Evolutionary conservation across 1,284 basidiomycete genomes (phyloP).

Genomic region (Heterobasidion occidentale): DNA sequence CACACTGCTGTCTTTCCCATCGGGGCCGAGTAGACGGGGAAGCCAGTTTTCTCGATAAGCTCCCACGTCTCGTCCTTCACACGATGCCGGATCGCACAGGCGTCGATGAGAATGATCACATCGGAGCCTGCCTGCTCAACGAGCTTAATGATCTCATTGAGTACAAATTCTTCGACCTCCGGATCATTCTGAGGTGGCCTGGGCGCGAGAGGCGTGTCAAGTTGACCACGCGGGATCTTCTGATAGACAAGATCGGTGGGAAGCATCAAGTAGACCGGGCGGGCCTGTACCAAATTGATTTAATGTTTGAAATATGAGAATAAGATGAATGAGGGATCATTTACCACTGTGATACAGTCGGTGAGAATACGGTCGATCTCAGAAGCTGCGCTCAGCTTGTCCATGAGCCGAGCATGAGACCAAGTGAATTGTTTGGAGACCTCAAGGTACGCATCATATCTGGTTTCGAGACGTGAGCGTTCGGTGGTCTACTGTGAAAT

Average conservation of each 20-base stretch:
- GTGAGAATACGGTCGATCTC: slow-evolving; percentile 80
- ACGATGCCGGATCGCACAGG: slow-evolving; percentile 79
- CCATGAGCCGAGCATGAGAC: slow-evolving; percentile 56
- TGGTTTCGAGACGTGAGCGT: slow-evolving; percentile 13
- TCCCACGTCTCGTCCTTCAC: slow-evolving; percentile 63
- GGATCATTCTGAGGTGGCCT: slow-evolving; percentile 44
- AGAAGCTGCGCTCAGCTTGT: slow-evolving; percentile 45
- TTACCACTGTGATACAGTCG: slow-evolving; percentile 60
- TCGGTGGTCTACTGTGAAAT: neutral
- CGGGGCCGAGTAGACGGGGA: slow-evolving; percentile 75
- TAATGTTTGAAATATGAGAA: neutral
- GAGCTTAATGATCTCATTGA: slow-evolving; percentile 62
- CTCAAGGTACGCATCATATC: slow-evolving; percentile 72
- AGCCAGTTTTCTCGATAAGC: slow-evolving; percentile 63
- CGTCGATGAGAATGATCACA: slow-evolving; percentile 81
- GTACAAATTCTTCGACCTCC: slow-evolving; percentile 62
- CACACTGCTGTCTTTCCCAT: slow-evolving; percentile 86
- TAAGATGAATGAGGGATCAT: slow-evolving; percentile 9
- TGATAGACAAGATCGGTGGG: slow-evolving; percentile 79
- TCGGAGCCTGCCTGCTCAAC: slow-evolving; percentile 58
- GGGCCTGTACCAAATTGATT: slow-evolving; percentile 40
- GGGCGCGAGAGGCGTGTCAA: slow-evolving; percentile 57
- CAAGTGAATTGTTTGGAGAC: slow-evolving; percentile 74
- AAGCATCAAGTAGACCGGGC: slow-evolving; percentile 84
- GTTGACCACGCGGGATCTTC: slow-evolving; percentile 58